Base-by-base conservation (phyloP, 768 basidiomycete genomes). In the Lactarius vividus region DNA sequence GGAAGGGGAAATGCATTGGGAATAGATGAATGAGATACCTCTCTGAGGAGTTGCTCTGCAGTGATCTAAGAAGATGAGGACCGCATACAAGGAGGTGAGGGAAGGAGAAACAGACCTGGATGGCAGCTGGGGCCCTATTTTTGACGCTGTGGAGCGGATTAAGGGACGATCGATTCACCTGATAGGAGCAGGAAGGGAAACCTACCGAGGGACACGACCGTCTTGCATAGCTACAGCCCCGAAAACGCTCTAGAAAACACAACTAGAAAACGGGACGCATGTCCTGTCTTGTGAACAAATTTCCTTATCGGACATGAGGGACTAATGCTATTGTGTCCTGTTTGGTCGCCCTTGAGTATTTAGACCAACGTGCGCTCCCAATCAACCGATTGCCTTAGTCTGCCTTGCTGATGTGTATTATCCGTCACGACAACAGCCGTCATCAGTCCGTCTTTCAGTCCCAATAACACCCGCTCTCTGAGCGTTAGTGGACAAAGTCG, bases 11-110 rank as follows among this genome's bases (percentile, higher is more conserved):
- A 31, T 13, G 23, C 4, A 49, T 15, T 13, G 26, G 11, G 2
- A 44, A 16, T 8, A n/a, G 28, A 35, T 57, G 31, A 55, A 37
- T 13, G 63, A 6, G 10, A 31, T 55, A 91, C 92, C 81, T 99
- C 97, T 72, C 97, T 89, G 11, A 99, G 82, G 52, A 99, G 88
- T 79, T 99, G 97, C 78, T 98, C 97, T 16, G 97, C 94, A 64
- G 97, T 98, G 79, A 98, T 96, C 94, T 98, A 78, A 56, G 28
- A 66, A 46, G 37, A 65, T 72, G 58, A 76, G 35, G 60, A 59
- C 57, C 61, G 57, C 64, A 46, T 53, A 40, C 4, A 49, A 40
- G 29, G 20, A 39, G 53, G 44, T 29, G 11, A 35, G 59, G 39
- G 44, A 37, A 26, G 6, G 28, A 39, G 61, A 63, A 60, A 75